Conservation (phyloP, 2,329 filamentous ascomycete genomes). For the Hymenoscyphus infarciens region DNA sequence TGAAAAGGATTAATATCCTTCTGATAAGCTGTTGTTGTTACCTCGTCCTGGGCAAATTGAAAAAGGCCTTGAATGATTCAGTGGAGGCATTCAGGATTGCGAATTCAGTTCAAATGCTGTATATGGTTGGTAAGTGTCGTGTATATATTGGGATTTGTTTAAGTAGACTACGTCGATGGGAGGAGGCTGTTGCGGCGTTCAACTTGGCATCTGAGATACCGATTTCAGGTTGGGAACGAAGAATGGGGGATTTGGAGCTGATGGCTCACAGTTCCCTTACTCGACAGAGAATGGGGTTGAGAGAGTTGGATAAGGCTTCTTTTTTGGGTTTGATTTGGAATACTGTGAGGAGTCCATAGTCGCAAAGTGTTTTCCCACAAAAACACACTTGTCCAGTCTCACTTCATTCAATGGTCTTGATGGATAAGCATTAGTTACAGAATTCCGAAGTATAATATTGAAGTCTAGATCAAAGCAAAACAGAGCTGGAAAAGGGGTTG, state of each 20-base stretch:
- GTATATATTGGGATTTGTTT: background rate
- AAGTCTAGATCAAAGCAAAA: too few species aligned
- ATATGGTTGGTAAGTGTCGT: background rate
- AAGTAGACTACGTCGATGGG: background rate
- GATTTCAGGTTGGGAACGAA: background rate
- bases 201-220: background rate
- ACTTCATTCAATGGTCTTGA: background rate
- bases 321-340: background rate
- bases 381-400: background rate
- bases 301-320: background rate
- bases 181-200: background rate
- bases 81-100: background rate
- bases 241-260: background rate
- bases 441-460: too few species aligned
- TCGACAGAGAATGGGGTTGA: background rate
- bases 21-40: background rate
- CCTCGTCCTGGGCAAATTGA: background rate
- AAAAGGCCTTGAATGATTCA: background rate
- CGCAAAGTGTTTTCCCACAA: background rate
- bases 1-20: background rate
- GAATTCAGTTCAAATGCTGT: background rate
- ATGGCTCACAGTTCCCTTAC: background rate
- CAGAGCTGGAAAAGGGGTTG: too few species aligned
- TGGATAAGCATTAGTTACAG: background rate
- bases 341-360: background rate